These are phyloP conservation scores for Thelonectria blattea DNA, from an alignment of 2,329 filamentous ascomycete species.

Conservation along the genomic window DNA sequence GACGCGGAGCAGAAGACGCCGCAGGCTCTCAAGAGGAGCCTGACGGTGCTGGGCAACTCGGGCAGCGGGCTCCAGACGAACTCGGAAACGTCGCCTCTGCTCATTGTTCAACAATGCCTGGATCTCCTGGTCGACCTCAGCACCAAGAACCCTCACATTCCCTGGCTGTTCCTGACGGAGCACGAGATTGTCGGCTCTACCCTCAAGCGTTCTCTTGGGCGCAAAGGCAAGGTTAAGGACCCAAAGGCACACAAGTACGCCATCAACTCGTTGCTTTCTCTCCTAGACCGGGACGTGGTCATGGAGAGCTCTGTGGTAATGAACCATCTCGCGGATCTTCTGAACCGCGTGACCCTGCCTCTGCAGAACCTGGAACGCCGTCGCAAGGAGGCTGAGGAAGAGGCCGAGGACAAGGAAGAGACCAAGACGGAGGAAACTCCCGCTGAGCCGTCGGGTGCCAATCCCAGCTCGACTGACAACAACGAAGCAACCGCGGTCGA, in stretches of 20 bases:
- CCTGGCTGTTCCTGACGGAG: conserved; percentile 92
- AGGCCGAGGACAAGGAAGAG: conserved; percentile 53
- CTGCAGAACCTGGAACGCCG: conserved; percentile 82
- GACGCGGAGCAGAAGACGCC: conserved; percentile 74
- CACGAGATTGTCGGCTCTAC: conserved; percentile 78
- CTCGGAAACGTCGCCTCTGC: conserved; percentile 88
- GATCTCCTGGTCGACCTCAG: conserved; percentile 84
- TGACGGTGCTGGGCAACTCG: conserved; percentile 62
- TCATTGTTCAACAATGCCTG: conserved; percentile 95
- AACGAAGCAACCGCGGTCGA: conserved; percentile 34
- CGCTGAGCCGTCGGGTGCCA: conserved; percentile 31
- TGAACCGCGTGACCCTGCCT: conserved; percentile 88
- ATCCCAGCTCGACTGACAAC: conserved; percentile 42
- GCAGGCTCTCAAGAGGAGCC: conserved; percentile 76
- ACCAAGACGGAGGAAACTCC: conserved; percentile 34
- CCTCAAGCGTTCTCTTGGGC: conserved; percentile 76
- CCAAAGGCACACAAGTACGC: conserved; percentile 85
- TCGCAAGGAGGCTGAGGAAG: conserved; percentile 74
- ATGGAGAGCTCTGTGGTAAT: conserved; percentile 98
- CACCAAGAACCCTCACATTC: conserved; percentile 83
- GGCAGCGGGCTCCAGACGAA: conserved; percentile 60
- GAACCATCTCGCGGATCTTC: conserved; percentile 86
- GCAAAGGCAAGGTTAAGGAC: conserved; percentile 90
- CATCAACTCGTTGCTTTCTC: conserved; percentile 84
- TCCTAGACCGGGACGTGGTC: conserved; percentile 92